Base-by-base conservation (phyloP, 2,329 filamentous ascomycete genomes). In the Colletotrichum magnum region DNA sequence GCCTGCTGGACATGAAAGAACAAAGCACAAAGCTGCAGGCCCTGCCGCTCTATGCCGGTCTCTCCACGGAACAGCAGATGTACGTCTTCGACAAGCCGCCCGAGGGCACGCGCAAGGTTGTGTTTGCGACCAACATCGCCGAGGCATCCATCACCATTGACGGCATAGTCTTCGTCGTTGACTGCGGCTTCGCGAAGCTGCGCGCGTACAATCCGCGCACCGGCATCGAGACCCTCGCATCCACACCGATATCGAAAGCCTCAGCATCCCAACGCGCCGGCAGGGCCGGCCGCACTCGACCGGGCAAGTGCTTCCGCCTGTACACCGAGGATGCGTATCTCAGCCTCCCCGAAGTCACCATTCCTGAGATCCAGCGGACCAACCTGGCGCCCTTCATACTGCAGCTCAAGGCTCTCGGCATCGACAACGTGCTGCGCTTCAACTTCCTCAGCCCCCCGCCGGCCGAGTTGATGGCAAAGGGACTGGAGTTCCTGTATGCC, bases 71-170 rank as follows among this genome's bases (percentile, higher is more conserved):
- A 72, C 91, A 98, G 76, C 96, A 98, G 77, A 95, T 97, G 90
- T 95, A 95, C 73, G 92, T 98, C 48, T 98, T 98, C 77, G 94
- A 97, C 74, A 90, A 92, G 62, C 85, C 94, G 2, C 90, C 93
- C 0, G 90, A 93, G 70, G 92, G 95, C 68, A 95, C 91, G 1
- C 89, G 96, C 50, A 98, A 98, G 77, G 93, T 98, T 47, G 93
- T 99, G 43, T 91, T 98, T 73, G 92, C 94, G 4, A 98, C 96
- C 68, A 98, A 98, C 77, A 98, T 98, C 72, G 94, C 96, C 13
- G 96, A 99, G 83, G 95, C 96, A 5, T 97, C 94, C 2, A 92
- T 99, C 51, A 98, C 96, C 16, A 97, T 98, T 64, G 92, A 96
- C 61, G 94, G 94, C 3, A 95, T 98, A 69, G 91, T 94, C 63